Evolutionary conservation across 768 basidiomycete species (phyloP).

Genomic region (Sutorius australiensis): DNA sequence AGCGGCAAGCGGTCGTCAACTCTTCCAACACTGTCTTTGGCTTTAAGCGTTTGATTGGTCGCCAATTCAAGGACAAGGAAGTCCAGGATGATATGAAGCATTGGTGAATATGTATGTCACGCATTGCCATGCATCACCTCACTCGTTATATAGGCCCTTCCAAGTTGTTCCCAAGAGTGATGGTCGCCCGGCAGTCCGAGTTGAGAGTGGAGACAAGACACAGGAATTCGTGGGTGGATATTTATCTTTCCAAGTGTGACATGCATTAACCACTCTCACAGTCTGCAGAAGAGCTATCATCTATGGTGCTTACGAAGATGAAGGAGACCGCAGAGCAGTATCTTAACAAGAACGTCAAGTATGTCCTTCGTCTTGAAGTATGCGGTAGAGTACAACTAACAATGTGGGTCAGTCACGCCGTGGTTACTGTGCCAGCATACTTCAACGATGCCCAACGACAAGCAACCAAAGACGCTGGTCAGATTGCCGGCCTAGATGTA

Average conservation of each 20-base stretch:
- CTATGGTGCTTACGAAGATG: conserved; percentile 91
- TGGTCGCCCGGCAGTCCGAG: conserved; percentile 75
- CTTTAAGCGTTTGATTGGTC: conserved; percentile 92
- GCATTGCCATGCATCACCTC: neutral
- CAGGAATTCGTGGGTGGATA: conserved; percentile 68
- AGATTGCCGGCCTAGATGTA: conserved; percentile 96
- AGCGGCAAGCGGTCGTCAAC: conserved; percentile 97
- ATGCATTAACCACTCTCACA: conserved; percentile 31
- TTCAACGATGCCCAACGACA: conserved; percentile 99
- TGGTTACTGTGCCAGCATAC: conserved; percentile 96
- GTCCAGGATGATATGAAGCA: conserved; percentile 87
- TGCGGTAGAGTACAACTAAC: neutral
- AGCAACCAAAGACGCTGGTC: conserved; percentile 96
- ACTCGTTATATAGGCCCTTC: conserved; percentile 61
- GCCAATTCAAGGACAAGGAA: conserved; percentile 89
- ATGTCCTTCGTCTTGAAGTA: conserved; percentile 32
- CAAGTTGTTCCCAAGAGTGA: conserved; percentile 68
- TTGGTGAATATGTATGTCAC: conserved; percentile 47
- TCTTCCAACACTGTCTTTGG: conserved; percentile 89
- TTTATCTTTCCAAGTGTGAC: neutral
- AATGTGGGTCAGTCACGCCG: conserved; percentile 57
- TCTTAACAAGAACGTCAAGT: conserved; percentile 92
- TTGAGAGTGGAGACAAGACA: conserved; percentile 81
- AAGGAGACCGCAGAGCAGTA: conserved; percentile 92
- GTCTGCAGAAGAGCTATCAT: conserved; percentile 84